Evolutionary conservation across 169 alveolate genomes (phyloP).

Genomic region (Eimeria sp.): DNA sequence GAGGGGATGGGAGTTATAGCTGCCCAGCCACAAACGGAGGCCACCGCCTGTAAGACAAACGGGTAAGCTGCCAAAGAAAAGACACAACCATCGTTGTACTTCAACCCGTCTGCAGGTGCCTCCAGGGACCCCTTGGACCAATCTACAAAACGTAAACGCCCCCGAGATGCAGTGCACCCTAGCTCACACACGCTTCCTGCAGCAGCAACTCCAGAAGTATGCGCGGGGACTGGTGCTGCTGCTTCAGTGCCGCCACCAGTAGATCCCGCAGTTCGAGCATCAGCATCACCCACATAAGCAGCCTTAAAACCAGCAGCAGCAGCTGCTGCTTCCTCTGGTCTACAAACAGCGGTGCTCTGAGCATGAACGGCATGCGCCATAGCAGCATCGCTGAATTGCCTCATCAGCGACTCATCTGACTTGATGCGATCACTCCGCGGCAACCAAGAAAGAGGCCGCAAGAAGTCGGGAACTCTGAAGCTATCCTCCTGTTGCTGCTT

Average conservation of each 20-base stretch:
- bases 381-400: constrained; percentile 47
- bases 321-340: neutral
- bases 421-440: constrained; percentile 72
- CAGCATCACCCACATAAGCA: constrained; percentile 21
- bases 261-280: neutral
- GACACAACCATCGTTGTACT: constrained; percentile 81
- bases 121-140: constrained; percentile 1
- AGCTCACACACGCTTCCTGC: neutral
- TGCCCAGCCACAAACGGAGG: constrained; percentile 67
- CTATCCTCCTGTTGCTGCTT: constrained; percentile 29
- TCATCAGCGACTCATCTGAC: constrained; percentile 13
- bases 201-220: neutral
- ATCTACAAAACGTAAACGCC: constrained; percentile 22
- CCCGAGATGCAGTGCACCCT: neutral
- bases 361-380: neutral
- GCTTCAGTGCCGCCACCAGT: neutral
- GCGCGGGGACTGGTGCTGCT: neutral
- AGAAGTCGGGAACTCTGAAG: constrained; percentile 25
- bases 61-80: constrained; percentile 67
- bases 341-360: neutral
- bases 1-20: constrained; percentile 70
- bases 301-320: neutral
- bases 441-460: constrained; percentile 80
- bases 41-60: constrained; percentile 37
- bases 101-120: constrained; percentile 35